Conservation (phyloP, 2,329 filamentous ascomycete species). For the Teratosphaeria gauchensis region DNA sequence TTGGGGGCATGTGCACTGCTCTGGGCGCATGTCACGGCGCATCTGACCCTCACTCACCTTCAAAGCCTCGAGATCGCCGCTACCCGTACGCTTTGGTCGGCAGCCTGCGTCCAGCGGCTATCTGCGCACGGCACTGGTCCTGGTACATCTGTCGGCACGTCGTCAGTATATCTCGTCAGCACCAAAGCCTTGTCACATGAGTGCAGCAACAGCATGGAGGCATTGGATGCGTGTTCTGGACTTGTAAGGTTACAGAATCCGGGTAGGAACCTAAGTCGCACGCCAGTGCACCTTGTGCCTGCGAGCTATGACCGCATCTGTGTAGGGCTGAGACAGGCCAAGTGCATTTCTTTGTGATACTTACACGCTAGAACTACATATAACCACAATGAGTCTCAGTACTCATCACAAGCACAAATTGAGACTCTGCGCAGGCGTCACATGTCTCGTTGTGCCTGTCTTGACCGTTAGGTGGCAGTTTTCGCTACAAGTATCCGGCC, state of each 20-base stretch:
- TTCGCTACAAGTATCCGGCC: background rate
- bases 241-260: background rate
- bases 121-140: background rate
- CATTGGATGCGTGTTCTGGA: background rate
- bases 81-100: background rate
- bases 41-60: background rate
- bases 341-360: background rate
- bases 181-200: background rate
- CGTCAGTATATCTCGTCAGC: background rate
- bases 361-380: background rate
- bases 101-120: background rate
- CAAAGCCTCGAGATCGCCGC: background rate
- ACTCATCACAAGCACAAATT: background rate
- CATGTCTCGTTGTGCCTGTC: background rate
- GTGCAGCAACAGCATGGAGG: background rate
- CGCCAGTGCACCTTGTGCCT: background rate
- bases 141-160: background rate
- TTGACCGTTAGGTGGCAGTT: background rate
- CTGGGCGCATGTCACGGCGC: background rate
- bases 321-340: background rate
- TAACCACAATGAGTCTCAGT: background rate
- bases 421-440: background rate
- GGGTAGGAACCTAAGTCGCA: background rate
- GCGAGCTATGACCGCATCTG: background rate
- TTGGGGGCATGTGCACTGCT: background rate